Conservation (phyloP, 352 stramenopile genomes). For the Albugo laibachii region DNA sequence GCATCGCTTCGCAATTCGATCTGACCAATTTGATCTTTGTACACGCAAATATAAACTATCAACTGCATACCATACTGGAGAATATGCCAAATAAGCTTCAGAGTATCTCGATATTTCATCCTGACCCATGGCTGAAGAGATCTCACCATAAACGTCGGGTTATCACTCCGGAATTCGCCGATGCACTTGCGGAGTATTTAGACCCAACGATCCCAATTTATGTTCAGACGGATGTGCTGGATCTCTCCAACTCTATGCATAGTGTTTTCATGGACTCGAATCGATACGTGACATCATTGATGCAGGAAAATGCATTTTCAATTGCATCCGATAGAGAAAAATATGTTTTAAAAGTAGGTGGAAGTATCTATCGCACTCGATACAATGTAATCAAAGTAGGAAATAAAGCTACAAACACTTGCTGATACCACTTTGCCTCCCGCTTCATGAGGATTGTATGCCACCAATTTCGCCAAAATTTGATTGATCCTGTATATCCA, state of each 20-base stretch:
- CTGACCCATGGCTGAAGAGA: conserved; percentile 81
- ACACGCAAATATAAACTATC: conserved; percentile 76
- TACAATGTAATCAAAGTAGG: background rate
- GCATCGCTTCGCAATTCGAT: conserved; percentile 17
- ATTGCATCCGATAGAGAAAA: conserved; percentile 56
- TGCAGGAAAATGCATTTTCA: conserved; percentile 32
- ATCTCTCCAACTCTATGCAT: conserved; percentile 73
- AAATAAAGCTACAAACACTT: too few relatives aligned
- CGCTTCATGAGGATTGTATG: too few relatives aligned
- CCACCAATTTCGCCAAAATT: too few relatives aligned
- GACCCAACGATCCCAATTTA: conserved; percentile 34
- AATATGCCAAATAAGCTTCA: conserved; percentile 26
- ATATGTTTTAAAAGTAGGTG: conserved; percentile 35
- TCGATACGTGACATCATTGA: conserved; percentile 15
- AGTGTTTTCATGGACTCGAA: conserved; percentile 42
- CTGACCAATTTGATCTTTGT: conserved; percentile 54
- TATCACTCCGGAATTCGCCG: conserved; percentile 45
- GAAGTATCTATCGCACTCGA: conserved; percentile 34
- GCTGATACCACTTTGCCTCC: too few relatives aligned
- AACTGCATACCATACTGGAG: conserved; percentile 32
- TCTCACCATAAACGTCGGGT: conserved; percentile 63
- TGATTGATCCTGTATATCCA: too few relatives aligned
- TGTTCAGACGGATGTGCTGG: conserved; percentile 64
- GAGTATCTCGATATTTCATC: conserved; percentile 78
- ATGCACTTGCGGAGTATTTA: conserved; percentile 32